Evolutionary conservation across 768 basidiomycete species (phyloP), one percentile per base, ranked within the genome.

Genomic region (Amanita pallidorosea): DNA sequence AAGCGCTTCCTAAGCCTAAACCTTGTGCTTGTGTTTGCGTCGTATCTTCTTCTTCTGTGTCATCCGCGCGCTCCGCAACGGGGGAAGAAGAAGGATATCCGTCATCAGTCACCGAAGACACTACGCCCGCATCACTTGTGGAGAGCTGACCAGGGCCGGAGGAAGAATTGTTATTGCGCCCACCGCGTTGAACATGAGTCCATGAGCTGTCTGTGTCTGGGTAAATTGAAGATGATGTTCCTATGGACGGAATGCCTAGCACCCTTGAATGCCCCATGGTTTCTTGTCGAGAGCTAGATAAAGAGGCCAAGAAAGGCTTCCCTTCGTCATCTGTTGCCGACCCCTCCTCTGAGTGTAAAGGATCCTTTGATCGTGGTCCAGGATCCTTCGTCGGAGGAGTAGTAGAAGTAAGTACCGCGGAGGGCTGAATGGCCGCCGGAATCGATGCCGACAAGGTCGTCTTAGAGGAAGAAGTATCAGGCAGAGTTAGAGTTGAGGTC

Each of bases 111-210:
- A 60, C 72, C 53, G 77, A 71, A 29, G 76, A 73, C 2, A 77
- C 76, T 35, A 75, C 58, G 31, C 76, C 77, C 9, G 76, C 64
- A 61, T 81, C 81, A 55, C 70, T 75, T 52, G 71, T 55, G 47
- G 53, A 41, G 35, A 54, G 18, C 47, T 38, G 58, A 56, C 50
- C 52, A 38, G 47, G 43, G 56, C 52, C 37, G 43, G 56, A 53
- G 51, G 37, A 27, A 23, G 20, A 36, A 25, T 18, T 13, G 13
- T 31, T 37, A 5, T n/a, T 6, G 34, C 36, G 55, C 45, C 67
- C 70, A n/a, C 67, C 68, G 25, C 74, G 66, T 55, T 77, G 75
- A n/a, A 87, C 80, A 50, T 79, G 81, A 18, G 84, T 86, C 85
- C 85, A 87, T 4, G 80, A 80, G 31, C 74, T 70, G 55, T 84